Conservation (phyloP, 2,329 filamentous ascomycete species). For the Ophiocordyceps australis region DNA sequence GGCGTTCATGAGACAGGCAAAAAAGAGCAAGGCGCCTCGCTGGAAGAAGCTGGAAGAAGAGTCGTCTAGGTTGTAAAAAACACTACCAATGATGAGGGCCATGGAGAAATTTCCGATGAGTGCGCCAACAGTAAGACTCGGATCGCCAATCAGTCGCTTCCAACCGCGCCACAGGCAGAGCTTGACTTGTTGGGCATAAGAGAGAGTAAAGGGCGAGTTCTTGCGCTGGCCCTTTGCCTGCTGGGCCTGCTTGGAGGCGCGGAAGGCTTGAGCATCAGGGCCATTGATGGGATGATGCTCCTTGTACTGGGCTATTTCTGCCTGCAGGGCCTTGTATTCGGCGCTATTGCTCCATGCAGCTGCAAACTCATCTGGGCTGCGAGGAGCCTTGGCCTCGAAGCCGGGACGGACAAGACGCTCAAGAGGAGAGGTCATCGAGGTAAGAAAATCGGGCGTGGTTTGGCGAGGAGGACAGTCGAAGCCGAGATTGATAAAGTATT, state of each 20-base stretch:
- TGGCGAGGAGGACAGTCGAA: slow-evolving; percentile 48
- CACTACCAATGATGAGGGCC: slow-evolving; percentile 58
- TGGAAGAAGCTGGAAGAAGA: slow-evolving; percentile 59
- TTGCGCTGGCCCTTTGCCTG: slow-evolving; percentile 40
- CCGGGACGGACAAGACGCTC: slow-evolving; percentile 38
- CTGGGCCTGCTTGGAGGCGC: slow-evolving; percentile 31
- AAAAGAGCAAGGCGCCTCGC: slow-evolving; percentile 69
- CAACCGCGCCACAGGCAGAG: slow-evolving; percentile 73
- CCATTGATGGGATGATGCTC: slow-evolving; percentile 31
- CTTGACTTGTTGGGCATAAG: slow-evolving; percentile 53
- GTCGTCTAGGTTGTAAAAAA: slow-evolving; percentile 59
- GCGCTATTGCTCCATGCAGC: slow-evolving; percentile 35
- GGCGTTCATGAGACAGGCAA: slow-evolving; percentile 72
- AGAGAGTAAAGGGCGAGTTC: slow-evolving; percentile 70
- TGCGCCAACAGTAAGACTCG: slow-evolving; percentile 50
- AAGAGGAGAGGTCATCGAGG: slow-evolving; percentile 43
- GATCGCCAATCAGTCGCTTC: slow-evolving; percentile 58
- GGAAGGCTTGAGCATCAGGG: slow-evolving; percentile 37
- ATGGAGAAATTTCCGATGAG: slow-evolving; percentile 57
- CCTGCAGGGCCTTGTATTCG: slow-evolving; percentile 30
- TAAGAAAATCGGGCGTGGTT: slow-evolving; percentile 56
- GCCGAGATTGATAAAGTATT: slow-evolving; percentile 49
- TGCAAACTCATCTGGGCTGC: slow-evolving; percentile 44
- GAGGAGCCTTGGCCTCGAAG: slow-evolving; percentile 35
- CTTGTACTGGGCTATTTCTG: slow-evolving; percentile 38